These are phyloP conservation scores for Caryopteris hybrid DNA, from an alignment of 305 asterid genomes.

Conservation along the genomic window DNA sequence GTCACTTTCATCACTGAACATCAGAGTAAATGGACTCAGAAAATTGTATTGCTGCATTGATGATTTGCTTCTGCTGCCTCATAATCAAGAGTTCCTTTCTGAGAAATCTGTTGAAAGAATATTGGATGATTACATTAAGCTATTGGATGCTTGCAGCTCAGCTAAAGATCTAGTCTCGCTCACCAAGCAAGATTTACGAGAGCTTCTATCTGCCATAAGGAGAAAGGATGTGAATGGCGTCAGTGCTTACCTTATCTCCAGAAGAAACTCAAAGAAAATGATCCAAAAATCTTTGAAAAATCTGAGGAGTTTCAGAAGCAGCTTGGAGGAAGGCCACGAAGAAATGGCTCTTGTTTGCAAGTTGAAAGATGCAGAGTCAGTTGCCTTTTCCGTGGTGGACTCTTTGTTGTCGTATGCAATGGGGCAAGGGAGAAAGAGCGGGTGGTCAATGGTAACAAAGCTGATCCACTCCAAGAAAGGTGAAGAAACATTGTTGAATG, in stretches of 20 bases:
- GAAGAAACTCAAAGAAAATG: slow-evolving; percentile 22
- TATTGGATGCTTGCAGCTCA: slow-evolving; percentile 25
- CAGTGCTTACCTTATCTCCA: slow-evolving; percentile 4
- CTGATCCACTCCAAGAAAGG: not conserved
- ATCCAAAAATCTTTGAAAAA: slow-evolving; percentile 22
- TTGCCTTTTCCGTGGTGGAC: slow-evolving; percentile 17
- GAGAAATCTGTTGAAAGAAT: slow-evolving; percentile 16
- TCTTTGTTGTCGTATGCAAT: slow-evolving; percentile 13
- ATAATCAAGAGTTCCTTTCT: slow-evolving; percentile 6
- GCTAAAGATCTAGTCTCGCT: slow-evolving; percentile 21
- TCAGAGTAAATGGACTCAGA: not conserved
- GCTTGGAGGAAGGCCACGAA: not conserved
- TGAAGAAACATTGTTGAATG: not conserved
- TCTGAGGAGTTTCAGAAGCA: not conserved
- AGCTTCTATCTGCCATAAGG: slow-evolving; percentile 25
- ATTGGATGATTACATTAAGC: slow-evolving; percentile 17
- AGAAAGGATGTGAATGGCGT: slow-evolving; percentile 22
- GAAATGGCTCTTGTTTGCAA: not conserved
- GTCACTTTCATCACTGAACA: slow-evolving; percentile 8
- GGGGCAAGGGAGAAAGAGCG: slow-evolving; percentile 16
- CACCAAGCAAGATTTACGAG: slow-evolving; percentile 12
- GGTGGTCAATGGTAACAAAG: slow-evolving; percentile 21
- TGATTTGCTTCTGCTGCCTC: not conserved
- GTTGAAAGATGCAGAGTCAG: slow-evolving; percentile 28
- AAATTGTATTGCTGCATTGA: slow-evolving; percentile 9